Evolutionary conservation across 352 stramenopile species (phyloP).

Genomic region (Pythium rishiriense): DNA sequence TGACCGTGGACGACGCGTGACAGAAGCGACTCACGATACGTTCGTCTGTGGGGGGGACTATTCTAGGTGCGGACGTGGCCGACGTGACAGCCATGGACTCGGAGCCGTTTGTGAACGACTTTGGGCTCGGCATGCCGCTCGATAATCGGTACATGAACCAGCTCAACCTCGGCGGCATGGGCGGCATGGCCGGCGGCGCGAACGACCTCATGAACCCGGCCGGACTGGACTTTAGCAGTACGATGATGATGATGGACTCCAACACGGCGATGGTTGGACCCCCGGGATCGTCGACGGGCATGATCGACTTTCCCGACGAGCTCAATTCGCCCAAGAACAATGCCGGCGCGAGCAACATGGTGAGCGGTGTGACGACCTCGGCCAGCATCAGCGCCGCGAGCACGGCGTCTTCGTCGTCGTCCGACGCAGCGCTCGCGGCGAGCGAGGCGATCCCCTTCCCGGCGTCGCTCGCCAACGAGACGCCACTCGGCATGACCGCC

Average conservation of each 20-base stretch:
- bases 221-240: slow-evolving; percentile 62
- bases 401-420: slow-evolving; percentile 33
- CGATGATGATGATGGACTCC: slow-evolving; percentile 66
- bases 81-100: slow-evolving; percentile 56
- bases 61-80: not conserved
- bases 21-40: no score
- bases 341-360: not conserved
- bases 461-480: slow-evolving; percentile 62
- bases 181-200: slow-evolving; percentile 9
- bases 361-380: slow-evolving; percentile 18
- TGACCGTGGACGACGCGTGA: no score
- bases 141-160: slow-evolving; percentile 80
- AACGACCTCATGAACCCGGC: slow-evolving; percentile 36
- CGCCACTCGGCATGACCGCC: slow-evolving; percentile 35
- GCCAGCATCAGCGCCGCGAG: slow-evolving; percentile 27
- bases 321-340: slow-evolving; percentile 71
- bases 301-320: slow-evolving; percentile 87
- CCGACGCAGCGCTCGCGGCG: slow-evolving; percentile 30
- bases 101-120: slow-evolving; percentile 75
- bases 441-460: slow-evolving; percentile 77
- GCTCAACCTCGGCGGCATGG: slow-evolving; percentile 52
- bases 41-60: no score
- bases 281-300: slow-evolving; percentile 40
- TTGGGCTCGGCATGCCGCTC: slow-evolving; percentile 59
- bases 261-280: slow-evolving; percentile 23